phyloP scores from a whole-genome alignment of 2,329 filamentous ascomycete species.

The Ophiocordyceps camponoti-saundersi region DNA sequence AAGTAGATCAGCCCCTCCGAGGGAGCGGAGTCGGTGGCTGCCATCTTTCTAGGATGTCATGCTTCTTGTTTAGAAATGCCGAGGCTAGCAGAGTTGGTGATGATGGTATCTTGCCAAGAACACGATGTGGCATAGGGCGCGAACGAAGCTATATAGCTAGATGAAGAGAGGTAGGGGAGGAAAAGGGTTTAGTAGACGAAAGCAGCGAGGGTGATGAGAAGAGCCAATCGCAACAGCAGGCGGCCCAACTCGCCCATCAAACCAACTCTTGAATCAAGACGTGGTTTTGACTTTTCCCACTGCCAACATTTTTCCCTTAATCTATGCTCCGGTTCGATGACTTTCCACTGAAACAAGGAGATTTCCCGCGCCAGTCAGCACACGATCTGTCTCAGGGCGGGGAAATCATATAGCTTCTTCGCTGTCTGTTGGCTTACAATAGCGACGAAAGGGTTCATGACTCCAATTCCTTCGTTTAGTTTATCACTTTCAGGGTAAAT shows the following conservation, averaged over 20 bases:
- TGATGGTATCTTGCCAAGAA: neutral
- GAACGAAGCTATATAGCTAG: neutral
- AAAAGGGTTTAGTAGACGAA: neutral
- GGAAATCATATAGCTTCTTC: neutral
- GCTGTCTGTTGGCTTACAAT: too few relatives aligned
- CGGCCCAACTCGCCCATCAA: neutral
- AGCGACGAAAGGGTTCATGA: too few relatives aligned
- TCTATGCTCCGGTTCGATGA: neutral
- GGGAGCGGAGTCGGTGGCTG: neutral
- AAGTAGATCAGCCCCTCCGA: neutral
- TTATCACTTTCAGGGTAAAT: too few relatives aligned
- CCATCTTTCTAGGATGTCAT: neutral
- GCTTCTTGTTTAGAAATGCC: neutral
- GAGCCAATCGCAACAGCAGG: neutral
- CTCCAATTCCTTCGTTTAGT: too few relatives aligned
- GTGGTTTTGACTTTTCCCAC: neutral
- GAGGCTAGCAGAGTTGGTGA: neutral
- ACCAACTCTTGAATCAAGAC: neutral
- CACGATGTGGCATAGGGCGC: neutral
- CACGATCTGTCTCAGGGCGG: neutral
- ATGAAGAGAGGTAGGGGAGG: neutral
- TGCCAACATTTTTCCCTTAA: neutral
- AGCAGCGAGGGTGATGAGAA: neutral
- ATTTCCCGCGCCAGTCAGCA: too few relatives aligned
- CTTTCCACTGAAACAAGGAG: neutral